Conservation (phyloP, 345 rosid species). For the Populus deltoides region DNA sequence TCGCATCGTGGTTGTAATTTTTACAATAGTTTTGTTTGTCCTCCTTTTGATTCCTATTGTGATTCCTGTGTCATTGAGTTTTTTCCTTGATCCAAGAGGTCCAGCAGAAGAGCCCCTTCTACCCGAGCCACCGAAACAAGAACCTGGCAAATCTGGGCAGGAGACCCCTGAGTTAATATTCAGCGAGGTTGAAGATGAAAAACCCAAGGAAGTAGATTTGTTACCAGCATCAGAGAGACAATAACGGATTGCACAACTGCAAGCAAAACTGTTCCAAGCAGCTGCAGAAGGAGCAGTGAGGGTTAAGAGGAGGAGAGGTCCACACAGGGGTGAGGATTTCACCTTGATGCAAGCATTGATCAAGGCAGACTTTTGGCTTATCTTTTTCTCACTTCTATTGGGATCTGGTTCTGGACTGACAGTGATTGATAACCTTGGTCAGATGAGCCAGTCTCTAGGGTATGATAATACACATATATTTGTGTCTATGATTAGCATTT, state of each 20-base stretch:
- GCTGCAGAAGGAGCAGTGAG: constrained; percentile 96
- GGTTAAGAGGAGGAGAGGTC: constrained; percentile 85
- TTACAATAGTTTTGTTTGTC: constrained; percentile 58
- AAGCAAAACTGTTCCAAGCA: constrained; percentile 72
- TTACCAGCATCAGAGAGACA: constrained; percentile 86
- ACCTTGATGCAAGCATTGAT: constrained; percentile 87
- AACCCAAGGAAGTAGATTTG: constrained; percentile 79
- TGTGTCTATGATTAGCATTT: constrained; percentile 95
- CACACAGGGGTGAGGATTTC: constrained; percentile 95
- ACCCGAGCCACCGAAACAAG: constrained; percentile 43
- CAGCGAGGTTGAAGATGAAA: constrained; percentile 97
- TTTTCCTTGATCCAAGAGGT: constrained; percentile 38
- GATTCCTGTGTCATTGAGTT: constrained; percentile 60
- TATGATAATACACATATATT: constrained; percentile 77
- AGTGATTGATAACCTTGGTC: constrained; percentile 95
- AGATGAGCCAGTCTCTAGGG: constrained; percentile 91
- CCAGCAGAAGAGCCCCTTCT: constrained; percentile 61
- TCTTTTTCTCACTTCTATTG: constrained; percentile 77
- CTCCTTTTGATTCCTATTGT: constrained; percentile 66
- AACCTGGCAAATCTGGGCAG: constrained; percentile 46
- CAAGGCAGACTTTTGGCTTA: constrained; percentile 96
- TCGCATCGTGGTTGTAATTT: constrained; percentile 39
- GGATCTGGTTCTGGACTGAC: constrained; percentile 99
- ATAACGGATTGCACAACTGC: constrained; percentile 80
- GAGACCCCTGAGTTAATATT: constrained; percentile 53